phyloP scores from a whole-genome alignment of 352 stramenopile genomes.

The Plasmopara halstedii region DNA sequence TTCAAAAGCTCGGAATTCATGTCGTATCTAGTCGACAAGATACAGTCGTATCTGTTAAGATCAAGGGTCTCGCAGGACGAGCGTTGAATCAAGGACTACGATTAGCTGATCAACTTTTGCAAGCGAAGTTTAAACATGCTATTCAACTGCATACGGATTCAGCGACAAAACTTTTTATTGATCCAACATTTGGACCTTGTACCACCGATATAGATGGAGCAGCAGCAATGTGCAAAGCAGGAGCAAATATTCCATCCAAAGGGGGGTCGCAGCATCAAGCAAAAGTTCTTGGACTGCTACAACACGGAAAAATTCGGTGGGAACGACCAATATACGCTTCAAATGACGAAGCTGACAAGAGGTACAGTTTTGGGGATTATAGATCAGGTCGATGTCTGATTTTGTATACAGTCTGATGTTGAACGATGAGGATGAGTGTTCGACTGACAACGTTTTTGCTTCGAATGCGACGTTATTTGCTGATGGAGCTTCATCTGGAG shows the following conservation, averaged over 20 bases:
- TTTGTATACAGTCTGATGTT: slow-evolving; percentile 7
- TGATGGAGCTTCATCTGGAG: slow-evolving; percentile 63
- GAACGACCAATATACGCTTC: slow-evolving; percentile 56
- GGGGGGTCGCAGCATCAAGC: slow-evolving; percentile 65
- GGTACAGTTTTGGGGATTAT: not conserved
- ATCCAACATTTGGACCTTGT: slow-evolving; percentile 77
- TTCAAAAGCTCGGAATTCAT: slow-evolving; percentile 69
- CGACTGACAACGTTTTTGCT: slow-evolving; percentile 41
- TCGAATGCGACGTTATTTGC: slow-evolving; percentile 63
- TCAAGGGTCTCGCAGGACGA: slow-evolving; percentile 61
- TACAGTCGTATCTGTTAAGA: slow-evolving; percentile 68
- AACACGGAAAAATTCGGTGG: slow-evolving; percentile 73
- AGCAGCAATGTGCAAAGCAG: slow-evolving; percentile 59
- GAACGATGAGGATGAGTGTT: slow-evolving; percentile 18
- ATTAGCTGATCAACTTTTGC: slow-evolving; percentile 61
- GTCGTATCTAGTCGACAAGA: slow-evolving; percentile 71
- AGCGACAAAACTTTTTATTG: slow-evolving; percentile 49
- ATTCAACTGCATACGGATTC: slow-evolving; percentile 41
- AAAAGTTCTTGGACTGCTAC: slow-evolving; percentile 61
- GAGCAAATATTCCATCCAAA: slow-evolving; percentile 44
- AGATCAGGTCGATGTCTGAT: not conserved
- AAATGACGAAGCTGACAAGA: slow-evolving; percentile 22
- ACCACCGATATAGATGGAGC: slow-evolving; percentile 46
- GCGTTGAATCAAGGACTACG: slow-evolving; percentile 43
- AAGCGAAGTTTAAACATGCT: slow-evolving; percentile 66